Conservation (phyloP, 768 basidiomycete species). For the Rhodotorula paludigena region DNA sequence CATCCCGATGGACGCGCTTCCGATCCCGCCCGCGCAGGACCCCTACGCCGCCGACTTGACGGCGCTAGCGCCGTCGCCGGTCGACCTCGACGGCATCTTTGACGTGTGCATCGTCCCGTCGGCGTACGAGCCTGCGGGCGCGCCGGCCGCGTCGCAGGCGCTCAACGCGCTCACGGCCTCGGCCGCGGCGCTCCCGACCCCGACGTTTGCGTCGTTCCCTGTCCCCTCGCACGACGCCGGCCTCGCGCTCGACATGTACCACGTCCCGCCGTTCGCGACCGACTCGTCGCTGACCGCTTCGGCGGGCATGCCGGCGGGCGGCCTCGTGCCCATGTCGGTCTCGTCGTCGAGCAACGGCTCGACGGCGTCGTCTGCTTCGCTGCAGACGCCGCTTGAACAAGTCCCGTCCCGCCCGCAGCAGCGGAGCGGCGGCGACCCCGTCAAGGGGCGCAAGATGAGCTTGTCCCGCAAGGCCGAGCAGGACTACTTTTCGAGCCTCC, state of each 20-base stretch:
- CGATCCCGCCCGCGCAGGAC: background rate
- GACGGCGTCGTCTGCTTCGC: background rate
- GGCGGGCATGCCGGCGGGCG: too few species aligned
- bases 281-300: too few species aligned
- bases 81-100: background rate
- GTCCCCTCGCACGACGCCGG: background rate
- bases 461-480: background rate
- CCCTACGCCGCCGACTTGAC: background rate
- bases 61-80: background rate
- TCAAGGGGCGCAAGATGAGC: background rate
- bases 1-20: background rate
- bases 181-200: background rate
- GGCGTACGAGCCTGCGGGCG: background rate
- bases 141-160: background rate
- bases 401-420: too few species aligned
- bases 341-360: background rate
- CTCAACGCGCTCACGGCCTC: slow-evolving; percentile 2
- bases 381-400: too few species aligned
- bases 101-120: background rate
- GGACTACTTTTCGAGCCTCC: slow-evolving; percentile 29
- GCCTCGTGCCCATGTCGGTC: background rate
- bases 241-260: background rate
- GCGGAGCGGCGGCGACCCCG: background rate
- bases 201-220: background rate
- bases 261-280: too few species aligned